phyloP scores from a whole-genome alignment of 1,284 basidiomycete species.

The Pyrrhoderma lamaoense region DNA sequence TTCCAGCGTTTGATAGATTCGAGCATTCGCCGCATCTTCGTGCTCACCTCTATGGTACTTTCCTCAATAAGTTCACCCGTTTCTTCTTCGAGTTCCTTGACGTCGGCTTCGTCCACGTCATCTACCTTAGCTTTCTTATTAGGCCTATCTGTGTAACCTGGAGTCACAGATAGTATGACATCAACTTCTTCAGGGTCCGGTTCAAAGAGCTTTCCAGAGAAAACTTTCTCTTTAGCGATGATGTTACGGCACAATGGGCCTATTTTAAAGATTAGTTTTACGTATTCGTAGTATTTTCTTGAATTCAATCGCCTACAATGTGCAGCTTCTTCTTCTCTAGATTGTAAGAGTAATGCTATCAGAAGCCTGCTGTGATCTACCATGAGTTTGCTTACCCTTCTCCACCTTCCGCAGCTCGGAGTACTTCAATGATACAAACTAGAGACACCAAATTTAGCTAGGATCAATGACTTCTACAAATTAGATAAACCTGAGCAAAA shows the following conservation, averaged over 20 bases:
- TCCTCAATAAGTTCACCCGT: neutral
- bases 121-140: slow-evolving; percentile 18
- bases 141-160: neutral
- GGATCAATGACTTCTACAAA: neutral
- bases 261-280: too few species aligned
- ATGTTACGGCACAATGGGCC: slow-evolving; percentile 55
- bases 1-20: slow-evolving; percentile 46
- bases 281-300: neutral
- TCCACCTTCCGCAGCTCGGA: slow-evolving; percentile 3
- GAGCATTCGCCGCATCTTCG: slow-evolving; percentile 59
- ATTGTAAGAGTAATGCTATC: neutral
- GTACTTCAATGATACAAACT: slow-evolving; percentile 12
- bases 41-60: slow-evolving; percentile 41
- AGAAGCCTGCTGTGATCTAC: too few species aligned
- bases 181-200: slow-evolving; percentile 26
- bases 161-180: neutral
- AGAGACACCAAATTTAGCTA: neutral
- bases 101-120: neutral
- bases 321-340: slow-evolving; percentile 8
- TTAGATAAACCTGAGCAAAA: slow-evolving; percentile 44
- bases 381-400: slow-evolving; percentile 2
- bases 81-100: neutral
- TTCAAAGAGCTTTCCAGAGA: slow-evolving; percentile 49
- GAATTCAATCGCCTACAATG: neutral
- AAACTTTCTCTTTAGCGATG: slow-evolving; percentile 44